A percentile compares a stretch with the other conserved stretches of the same genome.
phyloP scores from a whole-genome alignment of 139 green algal species.

The Haematococcus lacustris region DNA sequence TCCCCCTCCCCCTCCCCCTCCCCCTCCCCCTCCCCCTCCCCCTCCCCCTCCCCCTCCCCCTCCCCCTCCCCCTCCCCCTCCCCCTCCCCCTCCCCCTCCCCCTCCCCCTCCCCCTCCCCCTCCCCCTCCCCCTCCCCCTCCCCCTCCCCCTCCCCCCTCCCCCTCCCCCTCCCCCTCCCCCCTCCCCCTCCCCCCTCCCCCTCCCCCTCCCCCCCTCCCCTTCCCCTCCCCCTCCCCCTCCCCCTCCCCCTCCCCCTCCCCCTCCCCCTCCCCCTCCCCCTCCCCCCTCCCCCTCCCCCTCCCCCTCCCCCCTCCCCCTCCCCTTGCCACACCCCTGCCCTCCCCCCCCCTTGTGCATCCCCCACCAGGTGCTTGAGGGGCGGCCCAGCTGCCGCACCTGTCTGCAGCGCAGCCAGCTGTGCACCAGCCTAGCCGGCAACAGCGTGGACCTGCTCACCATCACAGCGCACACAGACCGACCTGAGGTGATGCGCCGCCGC shows the following conservation, averaged over 20 bases:
- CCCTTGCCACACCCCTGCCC: background rate
- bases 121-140: too few species aligned
- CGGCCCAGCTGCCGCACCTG: background rate
- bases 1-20: background rate
- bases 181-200: too few species aligned
- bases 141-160: too few species aligned
- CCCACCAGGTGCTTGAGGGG: background rate
- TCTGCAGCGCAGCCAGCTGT: constrained; percentile 30
- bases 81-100: background rate
- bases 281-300: background rate
- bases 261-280: too few species aligned
- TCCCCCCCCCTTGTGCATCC: too few species aligned
- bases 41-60: background rate
- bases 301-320: background rate
- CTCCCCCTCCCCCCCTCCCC: too few species aligned
- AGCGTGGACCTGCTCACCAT: constrained; percentile 58
- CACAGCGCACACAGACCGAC: constrained; percentile 18
- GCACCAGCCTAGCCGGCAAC: constrained; percentile 56
- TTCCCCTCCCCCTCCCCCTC: too few species aligned
- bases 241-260: too few species aligned
- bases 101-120: too few species aligned
- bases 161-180: too few species aligned
- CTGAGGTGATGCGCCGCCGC: background rate
- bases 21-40: background rate
- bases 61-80: background rate